Base-by-base conservation (phyloP, 1,284 basidiomycete species). In the Ceratobasidium sp. region DNA sequence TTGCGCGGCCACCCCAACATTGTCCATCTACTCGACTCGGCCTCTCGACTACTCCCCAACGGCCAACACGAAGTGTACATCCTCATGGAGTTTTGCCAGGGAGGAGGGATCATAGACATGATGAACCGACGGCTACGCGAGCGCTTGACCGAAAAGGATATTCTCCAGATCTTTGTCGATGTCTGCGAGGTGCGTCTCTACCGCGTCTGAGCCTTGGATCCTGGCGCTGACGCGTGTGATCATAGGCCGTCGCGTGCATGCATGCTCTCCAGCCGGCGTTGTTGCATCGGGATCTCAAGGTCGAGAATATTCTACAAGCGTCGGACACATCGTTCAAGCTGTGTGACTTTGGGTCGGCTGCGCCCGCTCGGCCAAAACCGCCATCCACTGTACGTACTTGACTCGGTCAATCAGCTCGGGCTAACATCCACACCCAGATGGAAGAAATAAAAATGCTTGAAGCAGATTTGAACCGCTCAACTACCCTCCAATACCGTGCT, bases 21-120 rank as follows among this genome's bases (percentile, higher is more conserved):
- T 74, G 95, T 97, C 73, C 89, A 96, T 79, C 89, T 97, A 79
- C 92, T 97, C 79, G 95, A 97, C 82, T 94, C 95, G n/a, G 90
- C 93, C 61, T 94, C 93, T 86, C 89, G 93, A 75, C 87, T 88
- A 74, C 85, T 93, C 79, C 84, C 92, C 1, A 92, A 91, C 78
- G 94, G 94, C 55, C 86, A 87, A 55, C 96, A 92, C 80, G 97
- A 99, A 81, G 96, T 99, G 57, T 98, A 98, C 81, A 99, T 99
- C 79, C 86, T 99, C 74, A 99, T 99, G 97, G 97, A 99, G 81
- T 98, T 91, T 81, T 98, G 96, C 80, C 78, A 87, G 9, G 90
- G 96, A 53, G 97, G 97, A 30, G 97, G 97, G 46, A 97, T 99
- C 77, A 98, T 99, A 81, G 97, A 99, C 82, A 94, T 99, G 88